These are phyloP conservation scores for Aspergillus clavatus DNA, from an alignment of 2,329 filamentous ascomycete species.

Conservation along the genomic window DNA sequence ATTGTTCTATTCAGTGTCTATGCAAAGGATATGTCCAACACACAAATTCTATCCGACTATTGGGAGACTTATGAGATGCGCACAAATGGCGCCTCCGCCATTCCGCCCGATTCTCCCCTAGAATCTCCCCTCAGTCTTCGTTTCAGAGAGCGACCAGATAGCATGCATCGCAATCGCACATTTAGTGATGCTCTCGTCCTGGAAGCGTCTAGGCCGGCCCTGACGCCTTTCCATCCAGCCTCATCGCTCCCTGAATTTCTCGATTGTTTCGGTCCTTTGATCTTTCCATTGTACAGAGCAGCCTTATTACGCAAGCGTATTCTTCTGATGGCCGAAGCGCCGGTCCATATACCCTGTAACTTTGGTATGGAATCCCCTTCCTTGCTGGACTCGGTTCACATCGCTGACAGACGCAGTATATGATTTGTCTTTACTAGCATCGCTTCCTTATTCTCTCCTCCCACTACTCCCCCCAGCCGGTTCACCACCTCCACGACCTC, in stretches of 20 bases:
- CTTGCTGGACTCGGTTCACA: conserved; percentile 13
- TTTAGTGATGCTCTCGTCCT: conserved; percentile 41
- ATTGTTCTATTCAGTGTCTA: conserved; percentile 43
- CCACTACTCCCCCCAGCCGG: conserved; percentile 63
- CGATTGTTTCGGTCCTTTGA: conserved; percentile 79
- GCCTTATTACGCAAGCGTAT: conserved; percentile 83
- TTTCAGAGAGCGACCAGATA: conserved; percentile 42
- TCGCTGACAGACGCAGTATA: conserved; percentile 62
- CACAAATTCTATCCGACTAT: conserved; percentile 66
- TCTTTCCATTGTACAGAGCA: conserved; percentile 86
- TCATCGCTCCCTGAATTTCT: conserved; percentile 73
- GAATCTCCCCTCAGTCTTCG: conserved; percentile 49
- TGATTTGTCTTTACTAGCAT: conserved; percentile 86
- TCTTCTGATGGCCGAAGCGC: conserved; percentile 77
- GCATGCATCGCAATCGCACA: conserved; percentile 30
- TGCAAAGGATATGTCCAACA: conserved; percentile 60
- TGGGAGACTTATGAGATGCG: conserved; percentile 57
- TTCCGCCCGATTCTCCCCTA: conserved; percentile 45
- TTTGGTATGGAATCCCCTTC: conserved; percentile 59
- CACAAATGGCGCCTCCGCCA: conserved; percentile 33
- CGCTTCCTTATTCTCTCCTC: conserved; percentile 69
- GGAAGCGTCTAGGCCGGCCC: conserved; percentile 48
- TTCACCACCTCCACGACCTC: conserved; percentile 59
- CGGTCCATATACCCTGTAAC: conserved; percentile 79
- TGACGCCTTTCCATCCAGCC: conserved; percentile 79